phyloP scores from a whole-genome alignment of 331 rosid genomes.

The Pyrus hybrid region DNA sequence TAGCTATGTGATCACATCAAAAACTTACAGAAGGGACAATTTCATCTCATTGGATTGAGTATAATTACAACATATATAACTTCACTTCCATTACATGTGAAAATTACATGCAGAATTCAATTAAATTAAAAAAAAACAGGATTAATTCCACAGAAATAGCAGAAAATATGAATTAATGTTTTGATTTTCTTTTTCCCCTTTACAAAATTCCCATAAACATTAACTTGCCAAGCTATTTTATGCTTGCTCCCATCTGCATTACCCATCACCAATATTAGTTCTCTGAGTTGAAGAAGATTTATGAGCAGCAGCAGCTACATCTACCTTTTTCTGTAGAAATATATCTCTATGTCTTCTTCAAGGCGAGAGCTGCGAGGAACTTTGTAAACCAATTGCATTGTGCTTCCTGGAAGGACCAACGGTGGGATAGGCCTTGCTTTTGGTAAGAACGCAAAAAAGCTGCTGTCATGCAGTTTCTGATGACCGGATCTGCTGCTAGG shows the following conservation, averaged over 20 bases:
- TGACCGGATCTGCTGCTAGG: slow-evolving; percentile 14
- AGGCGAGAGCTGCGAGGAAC: slow-evolving; percentile 40
- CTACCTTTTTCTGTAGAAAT: not conserved
- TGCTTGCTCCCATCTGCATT: not conserved
- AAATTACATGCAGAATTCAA: too few relatives aligned
- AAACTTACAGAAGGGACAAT: too few relatives aligned
- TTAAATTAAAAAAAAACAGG: too few relatives aligned
- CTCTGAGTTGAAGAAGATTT: not conserved
- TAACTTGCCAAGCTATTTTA: not conserved
- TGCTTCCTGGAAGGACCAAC: slow-evolving; percentile 64
- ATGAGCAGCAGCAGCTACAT: not conserved
- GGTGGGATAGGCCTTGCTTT: slow-evolving; percentile 59
- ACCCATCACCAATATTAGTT: not conserved
- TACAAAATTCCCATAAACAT: not conserved
- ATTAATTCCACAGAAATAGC: too few relatives aligned
- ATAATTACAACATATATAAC: too few relatives aligned
- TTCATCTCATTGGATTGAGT: too few relatives aligned
- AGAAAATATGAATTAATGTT: too few relatives aligned
- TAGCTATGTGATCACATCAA: not conserved
- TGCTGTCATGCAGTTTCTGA: slow-evolving; percentile 1
- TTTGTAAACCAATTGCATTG: slow-evolving; percentile 47
- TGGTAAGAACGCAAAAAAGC: slow-evolving; percentile 48
- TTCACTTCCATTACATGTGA: too few relatives aligned
- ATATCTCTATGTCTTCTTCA: slow-evolving; percentile 1
- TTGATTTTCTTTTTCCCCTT: too few relatives aligned